Percentiles rank a stretch among this genome's conserved stretches.
These are phyloP conservation scores for Phytophthora meadii DNA, from an alignment of 352 stramenopile genomes.

Conservation along the genomic window DNA sequence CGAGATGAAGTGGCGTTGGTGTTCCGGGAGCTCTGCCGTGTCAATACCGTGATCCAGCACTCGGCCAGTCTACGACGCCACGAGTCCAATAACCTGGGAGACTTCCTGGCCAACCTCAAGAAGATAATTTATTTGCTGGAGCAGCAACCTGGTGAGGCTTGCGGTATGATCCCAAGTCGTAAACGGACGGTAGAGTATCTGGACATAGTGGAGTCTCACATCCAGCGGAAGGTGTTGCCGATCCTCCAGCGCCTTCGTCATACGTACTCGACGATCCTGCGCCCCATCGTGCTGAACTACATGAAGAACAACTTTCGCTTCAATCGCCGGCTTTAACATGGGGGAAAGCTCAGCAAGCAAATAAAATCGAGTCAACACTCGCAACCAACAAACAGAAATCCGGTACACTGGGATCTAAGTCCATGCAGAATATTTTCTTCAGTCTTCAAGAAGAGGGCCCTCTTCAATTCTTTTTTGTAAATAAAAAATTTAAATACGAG, in stretches of 20 bases:
- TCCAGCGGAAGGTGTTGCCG: slow-evolving; percentile 83
- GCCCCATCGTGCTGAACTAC: slow-evolving; percentile 81
- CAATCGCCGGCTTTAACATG: slow-evolving; percentile 45
- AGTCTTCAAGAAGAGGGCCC: slow-evolving; percentile 9
- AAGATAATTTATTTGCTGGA: slow-evolving; percentile 92
- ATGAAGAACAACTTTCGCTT: slow-evolving; percentile 72
- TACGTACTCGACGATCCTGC: slow-evolving; percentile 83
- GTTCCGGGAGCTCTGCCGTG: slow-evolving; percentile 79
- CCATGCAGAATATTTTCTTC: slow-evolving; percentile 18
- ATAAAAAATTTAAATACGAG: too few relatives aligned
- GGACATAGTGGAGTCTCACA: slow-evolving; percentile 85
- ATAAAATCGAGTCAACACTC: slow-evolving; percentile 5
- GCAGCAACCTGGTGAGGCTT: slow-evolving; percentile 77
- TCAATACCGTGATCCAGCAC: slow-evolving; percentile 84
- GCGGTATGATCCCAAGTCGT: slow-evolving; percentile 73
- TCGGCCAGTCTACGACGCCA: slow-evolving; percentile 75
- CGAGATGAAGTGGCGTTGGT: slow-evolving; percentile 84
- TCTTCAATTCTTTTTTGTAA: slow-evolving; percentile 11
- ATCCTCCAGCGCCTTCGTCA: slow-evolving; percentile 80
- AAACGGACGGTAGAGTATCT: slow-evolving; percentile 83
- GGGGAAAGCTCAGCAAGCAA: not conserved
- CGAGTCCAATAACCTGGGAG: slow-evolving; percentile 83
- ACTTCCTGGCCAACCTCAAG: slow-evolving; percentile 88
- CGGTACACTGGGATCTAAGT: slow-evolving; percentile 20
- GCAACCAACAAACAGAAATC: slow-evolving; percentile 6